Percentiles rank a stretch among this genome's conserved stretches.
These are phyloP conservation scores for Fusarium pseudocircinatum DNA, from an alignment of 2,329 filamentous ascomycete species.

Conservation along the genomic window DNA sequence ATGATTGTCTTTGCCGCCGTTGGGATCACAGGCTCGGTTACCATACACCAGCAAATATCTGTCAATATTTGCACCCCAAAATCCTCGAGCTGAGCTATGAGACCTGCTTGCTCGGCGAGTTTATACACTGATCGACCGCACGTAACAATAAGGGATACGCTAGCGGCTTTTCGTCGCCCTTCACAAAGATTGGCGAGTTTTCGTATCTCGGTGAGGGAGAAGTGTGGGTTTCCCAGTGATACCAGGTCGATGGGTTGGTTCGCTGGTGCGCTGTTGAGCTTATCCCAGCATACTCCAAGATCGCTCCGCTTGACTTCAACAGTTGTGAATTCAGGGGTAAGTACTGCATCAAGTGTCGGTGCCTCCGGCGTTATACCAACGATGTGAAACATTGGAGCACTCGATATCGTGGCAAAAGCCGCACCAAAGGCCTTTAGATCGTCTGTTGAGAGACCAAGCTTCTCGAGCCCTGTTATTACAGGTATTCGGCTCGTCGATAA, in stretches of 20 bases:
- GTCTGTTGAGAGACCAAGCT: constrained; percentile 6
- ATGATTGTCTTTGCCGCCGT: constrained; percentile 5
- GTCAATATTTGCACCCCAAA: constrained; percentile 24
- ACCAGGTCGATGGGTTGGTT: constrained; percentile 15
- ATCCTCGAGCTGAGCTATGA: neutral
- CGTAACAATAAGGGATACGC: neutral
- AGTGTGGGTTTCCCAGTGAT: constrained; percentile 34
- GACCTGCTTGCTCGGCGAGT: constrained; percentile 26
- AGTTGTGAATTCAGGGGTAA: neutral
- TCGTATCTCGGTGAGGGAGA: constrained; percentile 25
- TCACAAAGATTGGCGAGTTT: neutral
- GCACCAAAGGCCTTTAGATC: constrained; percentile 36
- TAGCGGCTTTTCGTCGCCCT: neutral
- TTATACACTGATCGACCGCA: constrained; percentile 22
- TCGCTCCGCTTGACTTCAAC: constrained; percentile 2
- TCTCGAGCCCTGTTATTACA: constrained; percentile 20
- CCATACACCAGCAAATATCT: constrained; percentile 33
- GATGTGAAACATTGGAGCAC: constrained; percentile 39
- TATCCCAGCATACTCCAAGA: constrained; percentile 7
- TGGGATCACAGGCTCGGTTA: constrained; percentile 24
- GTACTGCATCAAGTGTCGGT: neutral
- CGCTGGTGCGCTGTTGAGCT: constrained; percentile 12
- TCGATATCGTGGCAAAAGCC: constrained; percentile 33
- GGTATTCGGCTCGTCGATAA: constrained; percentile 26
- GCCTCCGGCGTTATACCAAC: constrained; percentile 32